Conservation (phyloP, 2,329 filamentous ascomycete species). For the Penicillium sp. region DNA sequence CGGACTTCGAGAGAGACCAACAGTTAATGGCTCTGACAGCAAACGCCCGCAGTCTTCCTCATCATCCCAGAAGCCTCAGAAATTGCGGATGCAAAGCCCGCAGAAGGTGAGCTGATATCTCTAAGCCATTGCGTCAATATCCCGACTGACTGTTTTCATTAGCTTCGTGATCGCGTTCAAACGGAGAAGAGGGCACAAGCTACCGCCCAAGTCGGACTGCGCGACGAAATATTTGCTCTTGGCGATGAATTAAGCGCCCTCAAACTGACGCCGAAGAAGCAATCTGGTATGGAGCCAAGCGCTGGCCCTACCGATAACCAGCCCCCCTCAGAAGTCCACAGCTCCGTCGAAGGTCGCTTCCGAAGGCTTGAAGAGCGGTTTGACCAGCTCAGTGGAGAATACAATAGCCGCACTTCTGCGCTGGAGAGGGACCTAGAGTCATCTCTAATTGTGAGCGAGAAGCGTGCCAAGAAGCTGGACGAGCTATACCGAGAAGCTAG, state of each 20-base stretch:
- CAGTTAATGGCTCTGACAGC: slow-evolving; percentile 32
- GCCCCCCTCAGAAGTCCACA: slow-evolving; percentile 16
- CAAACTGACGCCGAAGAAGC: slow-evolving; percentile 32
- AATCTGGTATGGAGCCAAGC: slow-evolving; percentile 32
- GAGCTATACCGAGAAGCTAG: slow-evolving; percentile 83
- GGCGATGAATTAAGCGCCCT: slow-evolving; percentile 68
- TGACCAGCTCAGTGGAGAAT: slow-evolving; percentile 56
- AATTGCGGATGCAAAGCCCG: slow-evolving; percentile 63
- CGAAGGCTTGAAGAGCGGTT: slow-evolving; percentile 66
- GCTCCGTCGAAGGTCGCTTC: slow-evolving; percentile 51
- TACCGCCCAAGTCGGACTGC: slow-evolving; percentile 65
- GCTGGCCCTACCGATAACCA: slow-evolving; percentile 27
- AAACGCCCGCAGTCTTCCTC: slow-evolving; percentile 51
- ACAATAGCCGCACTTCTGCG: slow-evolving; percentile 59
- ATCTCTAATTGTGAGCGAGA: slow-evolving; percentile 69
- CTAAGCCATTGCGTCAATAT: neutral
- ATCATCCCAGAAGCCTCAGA: slow-evolving; percentile 68
- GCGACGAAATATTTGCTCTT: slow-evolving; percentile 75
- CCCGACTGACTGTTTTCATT: slow-evolving; percentile 1
- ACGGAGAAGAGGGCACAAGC: slow-evolving; percentile 73
- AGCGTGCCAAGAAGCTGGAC: slow-evolving; percentile 76
- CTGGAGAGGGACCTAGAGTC: slow-evolving; percentile 70
- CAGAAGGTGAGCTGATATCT: slow-evolving; percentile 49
- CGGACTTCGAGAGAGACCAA: slow-evolving; percentile 36
- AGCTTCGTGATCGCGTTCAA: slow-evolving; percentile 75